Evolutionary conservation across 2,329 filamentous ascomycete species (phyloP).

Genomic region (Hypoxylon sp.): DNA sequence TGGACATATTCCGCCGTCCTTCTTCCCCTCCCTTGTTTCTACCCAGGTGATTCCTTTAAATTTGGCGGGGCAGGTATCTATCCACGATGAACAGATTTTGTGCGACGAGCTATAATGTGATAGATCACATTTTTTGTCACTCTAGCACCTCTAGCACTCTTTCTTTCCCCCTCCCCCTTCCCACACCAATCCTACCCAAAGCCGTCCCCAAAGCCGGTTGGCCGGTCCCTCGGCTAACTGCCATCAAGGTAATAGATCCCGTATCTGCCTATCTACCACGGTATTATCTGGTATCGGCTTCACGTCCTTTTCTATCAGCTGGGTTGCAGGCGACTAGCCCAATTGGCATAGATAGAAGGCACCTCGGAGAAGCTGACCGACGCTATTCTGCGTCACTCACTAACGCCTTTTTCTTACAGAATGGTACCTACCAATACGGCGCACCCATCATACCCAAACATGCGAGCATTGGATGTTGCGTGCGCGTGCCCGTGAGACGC

Average conservation of each 20-base stretch:
- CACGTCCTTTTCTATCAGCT: background rate
- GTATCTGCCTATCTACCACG: slow-evolving; percentile 30
- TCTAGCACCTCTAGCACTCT: background rate
- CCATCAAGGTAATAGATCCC: slow-evolving; percentile 22
- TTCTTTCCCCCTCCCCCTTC: slow-evolving; percentile 7
- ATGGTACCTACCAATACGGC: slow-evolving; percentile 28
- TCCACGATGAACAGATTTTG: slow-evolving; percentile 38
- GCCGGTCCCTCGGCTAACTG: slow-evolving; percentile 29
- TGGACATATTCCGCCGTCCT: slow-evolving; percentile 26
- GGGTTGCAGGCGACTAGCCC: slow-evolving; percentile 26
- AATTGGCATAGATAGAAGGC: slow-evolving; percentile 28
- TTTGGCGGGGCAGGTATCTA: slow-evolving; percentile 27
- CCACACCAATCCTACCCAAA: slow-evolving; percentile 7
- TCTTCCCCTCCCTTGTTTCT: slow-evolving; percentile 7
- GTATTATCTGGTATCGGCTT: slow-evolving; percentile 13
- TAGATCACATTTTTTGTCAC: slow-evolving; percentile 30
- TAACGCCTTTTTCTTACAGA: slow-evolving; percentile 1
- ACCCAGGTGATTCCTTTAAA: slow-evolving; percentile 35
- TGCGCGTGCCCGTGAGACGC: slow-evolving; percentile 3
- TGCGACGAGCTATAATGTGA: slow-evolving; percentile 34
- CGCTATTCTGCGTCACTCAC: slow-evolving; percentile 31
- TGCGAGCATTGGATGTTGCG: slow-evolving; percentile 25
- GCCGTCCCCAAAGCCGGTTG: slow-evolving; percentile 11
- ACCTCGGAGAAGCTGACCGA: slow-evolving; percentile 37
- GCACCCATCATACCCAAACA: slow-evolving; percentile 37